Evolutionary conservation across 331 rosid genomes (phyloP), one percentile per base, ranked within the genome.

Genomic region (Quercus phellos): DNA sequence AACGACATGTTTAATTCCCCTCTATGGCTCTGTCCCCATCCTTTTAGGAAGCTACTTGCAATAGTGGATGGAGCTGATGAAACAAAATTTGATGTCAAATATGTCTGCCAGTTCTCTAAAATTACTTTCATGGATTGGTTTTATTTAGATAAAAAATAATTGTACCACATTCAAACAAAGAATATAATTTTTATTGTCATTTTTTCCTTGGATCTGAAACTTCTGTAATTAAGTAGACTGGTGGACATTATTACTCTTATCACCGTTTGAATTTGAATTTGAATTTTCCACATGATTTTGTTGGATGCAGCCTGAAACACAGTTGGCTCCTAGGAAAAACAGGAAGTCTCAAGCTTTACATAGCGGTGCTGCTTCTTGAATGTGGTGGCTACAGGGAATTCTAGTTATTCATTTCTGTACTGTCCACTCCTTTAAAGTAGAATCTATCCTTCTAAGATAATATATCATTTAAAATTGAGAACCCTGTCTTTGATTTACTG

Each of bases 221-320:
- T 67, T 68, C 55, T 77, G 38, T 43, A 34, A 32, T 54, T 69
- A 43, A 55, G 26, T 13, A 30, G 46, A 14, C 55, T 68, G 5
- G 6, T 78, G 72, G 13, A 7, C 51, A 10, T 21, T 9, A 18
- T 21, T 66, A 4, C n/a, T 54, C 4, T 29, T 42, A 5, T 42
- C 24, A 58, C 10, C 4, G 43, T 27, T 22, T 53, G 29, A 64
- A 13, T 30, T 22, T 53, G 29, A 64, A 13, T 30, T 76, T 64
- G 29, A 51, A 51, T 6, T 10, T 46, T 30, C 16, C 35, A 64
- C 22, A 27, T 69, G 32, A 42, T 21, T 71, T 69, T 29, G 46
- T 6, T 53, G 18, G 27, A 18, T 21, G 76, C 71, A 78, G 81
- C 76, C 63, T 5, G 76, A 78, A 68, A 70, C 76, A 70, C 76